phyloP scores from a whole-genome alignment of 2,329 filamentous ascomycete genomes.

The Blastomyces parvus region DNA sequence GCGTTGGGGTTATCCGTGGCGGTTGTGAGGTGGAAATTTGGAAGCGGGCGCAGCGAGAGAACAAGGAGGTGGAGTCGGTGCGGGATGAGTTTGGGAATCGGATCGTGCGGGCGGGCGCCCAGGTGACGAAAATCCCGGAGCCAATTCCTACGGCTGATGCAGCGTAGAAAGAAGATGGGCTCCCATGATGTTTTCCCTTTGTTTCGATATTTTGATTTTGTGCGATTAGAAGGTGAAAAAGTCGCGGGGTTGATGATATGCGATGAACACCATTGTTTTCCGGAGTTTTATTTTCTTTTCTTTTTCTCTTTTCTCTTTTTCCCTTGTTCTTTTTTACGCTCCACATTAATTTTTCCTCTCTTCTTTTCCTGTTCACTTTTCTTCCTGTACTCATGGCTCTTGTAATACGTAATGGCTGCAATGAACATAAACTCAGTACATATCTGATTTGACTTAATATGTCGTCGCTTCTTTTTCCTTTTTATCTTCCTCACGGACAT shows the following conservation, averaged over 20 bases:
- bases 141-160: constrained; percentile 76
- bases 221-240: too few species aligned
- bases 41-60: constrained; percentile 77
- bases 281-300: not conserved
- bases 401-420: constrained; percentile 2
- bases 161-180: constrained; percentile 44
- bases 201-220: too few species aligned
- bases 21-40: constrained; percentile 87
- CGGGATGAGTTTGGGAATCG: constrained; percentile 73
- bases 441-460: not conserved
- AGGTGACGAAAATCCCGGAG: constrained; percentile 73
- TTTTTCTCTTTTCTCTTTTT: not conserved
- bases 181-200: too few species aligned
- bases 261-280: too few species aligned
- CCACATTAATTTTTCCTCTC: not conserved
- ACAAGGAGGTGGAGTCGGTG: constrained; percentile 70
- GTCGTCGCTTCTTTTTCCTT: too few species aligned
- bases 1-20: constrained; percentile 74
- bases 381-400: not conserved
- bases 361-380: not conserved
- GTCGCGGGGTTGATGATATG: not conserved
- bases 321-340: constrained; percentile 11
- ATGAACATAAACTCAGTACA: not conserved
- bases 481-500: too few species aligned
- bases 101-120: constrained; percentile 75